These are phyloP conservation scores for Prosopis cineraria DNA, from an alignment of 306 rosid genomes.

Conservation along the genomic window DNA sequence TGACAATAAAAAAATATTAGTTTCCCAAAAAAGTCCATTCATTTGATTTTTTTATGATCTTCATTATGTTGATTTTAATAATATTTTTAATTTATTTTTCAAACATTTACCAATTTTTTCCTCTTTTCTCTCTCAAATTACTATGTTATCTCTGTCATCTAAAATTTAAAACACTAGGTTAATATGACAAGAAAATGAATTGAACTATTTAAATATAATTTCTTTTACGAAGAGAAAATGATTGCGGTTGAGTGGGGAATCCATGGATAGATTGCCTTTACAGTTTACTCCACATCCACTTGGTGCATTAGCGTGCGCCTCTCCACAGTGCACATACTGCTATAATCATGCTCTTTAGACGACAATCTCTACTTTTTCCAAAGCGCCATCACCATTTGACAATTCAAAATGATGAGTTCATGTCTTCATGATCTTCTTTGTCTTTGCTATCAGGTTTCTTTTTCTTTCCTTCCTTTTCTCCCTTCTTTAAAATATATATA, in stretches of 20 bases:
- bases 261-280: conserved; percentile 37
- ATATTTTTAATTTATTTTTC: no score
- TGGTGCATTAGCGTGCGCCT: not conserved
- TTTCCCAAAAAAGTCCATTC: not conserved
- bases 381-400: conserved; percentile 38
- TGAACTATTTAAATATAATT: no score
- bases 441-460: conserved; percentile 8
- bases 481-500: not conserved
- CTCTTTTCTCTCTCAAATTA: no score
- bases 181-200: no score
- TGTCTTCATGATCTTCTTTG: conserved; percentile 25
- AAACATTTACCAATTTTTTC: no score
- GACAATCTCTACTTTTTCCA: conserved; percentile 38
- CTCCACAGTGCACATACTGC: not conserved
- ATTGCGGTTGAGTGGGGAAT: conserved; percentile 22
- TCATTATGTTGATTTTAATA: no score
- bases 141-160: no score
- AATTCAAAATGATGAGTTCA: conserved; percentile 17
- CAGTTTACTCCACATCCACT: no score
- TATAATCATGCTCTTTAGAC: conserved; percentile 52
- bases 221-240: not conserved
- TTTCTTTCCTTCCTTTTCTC: conserved; percentile 4
- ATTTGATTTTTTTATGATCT: no score
- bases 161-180: no score
- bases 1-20: not conserved